Conservation (phyloP, 805 yeast species). For the Teunomyces cretensis region DNA sequence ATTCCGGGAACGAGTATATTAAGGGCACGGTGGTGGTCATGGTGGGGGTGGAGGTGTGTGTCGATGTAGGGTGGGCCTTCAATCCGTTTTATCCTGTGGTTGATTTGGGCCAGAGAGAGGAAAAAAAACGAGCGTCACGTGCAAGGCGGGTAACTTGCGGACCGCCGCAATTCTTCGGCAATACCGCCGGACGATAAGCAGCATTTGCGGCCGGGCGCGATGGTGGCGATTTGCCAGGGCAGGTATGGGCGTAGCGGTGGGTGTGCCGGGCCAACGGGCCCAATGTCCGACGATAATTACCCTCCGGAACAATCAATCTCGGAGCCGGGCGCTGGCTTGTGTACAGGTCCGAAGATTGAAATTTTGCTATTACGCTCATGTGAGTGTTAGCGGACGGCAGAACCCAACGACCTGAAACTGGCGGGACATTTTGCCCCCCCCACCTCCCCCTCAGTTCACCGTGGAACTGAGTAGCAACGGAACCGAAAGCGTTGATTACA, state of each 20-base stretch:
- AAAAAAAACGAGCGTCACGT: not conserved
- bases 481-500: too few species aligned
- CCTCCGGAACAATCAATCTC: not conserved
- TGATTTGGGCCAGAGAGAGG: not conserved
- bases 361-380: not conserved
- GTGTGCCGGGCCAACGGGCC: not conserved
- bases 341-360: constrained; percentile 1
- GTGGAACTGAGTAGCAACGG: too few species aligned
- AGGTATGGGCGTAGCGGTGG: not conserved
- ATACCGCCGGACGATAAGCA: too few species aligned
- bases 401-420: not conserved
- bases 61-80: not conserved
- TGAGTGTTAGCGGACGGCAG: not conserved
- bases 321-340: not conserved
- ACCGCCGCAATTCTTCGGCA: not conserved
- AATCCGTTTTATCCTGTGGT: constrained; percentile 2
- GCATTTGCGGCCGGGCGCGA: not conserved
- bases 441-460: too few species aligned
- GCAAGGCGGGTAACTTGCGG: constrained; percentile 1
- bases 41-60: not conserved
- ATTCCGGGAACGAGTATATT: constrained; percentile 88
- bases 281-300: constrained; percentile 1
- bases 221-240: not conserved
- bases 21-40: constrained; percentile 96
- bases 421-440: too few species aligned